These are phyloP conservation scores for Astrothelium macrocarpum DNA, from an alignment of 495 filamentous ascomycete genomes.

Conservation along the genomic window DNA sequence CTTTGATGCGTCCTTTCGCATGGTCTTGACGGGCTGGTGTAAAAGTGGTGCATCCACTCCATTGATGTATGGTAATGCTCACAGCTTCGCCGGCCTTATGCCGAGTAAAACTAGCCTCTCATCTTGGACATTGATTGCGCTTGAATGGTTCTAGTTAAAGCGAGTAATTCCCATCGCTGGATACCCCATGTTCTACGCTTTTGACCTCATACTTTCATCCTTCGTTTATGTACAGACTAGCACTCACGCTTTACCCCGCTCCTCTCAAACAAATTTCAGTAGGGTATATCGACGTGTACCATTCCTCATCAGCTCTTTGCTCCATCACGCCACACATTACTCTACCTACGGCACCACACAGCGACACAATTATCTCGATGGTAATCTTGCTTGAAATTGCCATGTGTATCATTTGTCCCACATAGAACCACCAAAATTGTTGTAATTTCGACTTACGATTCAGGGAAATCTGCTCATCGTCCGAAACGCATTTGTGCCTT, in stretches of 20 bases:
- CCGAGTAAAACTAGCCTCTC: not conserved
- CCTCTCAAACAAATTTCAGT: not conserved
- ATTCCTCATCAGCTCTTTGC: not conserved
- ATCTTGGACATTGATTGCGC: not conserved
- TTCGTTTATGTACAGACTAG: not conserved
- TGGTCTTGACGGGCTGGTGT: not conserved
- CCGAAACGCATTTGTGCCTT: conserved; percentile 85
- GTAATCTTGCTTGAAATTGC: not conserved
- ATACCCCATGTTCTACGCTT: not conserved
- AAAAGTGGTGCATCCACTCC: not conserved
- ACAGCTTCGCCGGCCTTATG: not conserved
- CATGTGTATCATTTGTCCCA: not conserved
- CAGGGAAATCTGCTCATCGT: too few species aligned
- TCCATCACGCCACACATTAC: not conserved
- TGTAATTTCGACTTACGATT: too few species aligned
- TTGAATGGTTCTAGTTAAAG: not conserved
- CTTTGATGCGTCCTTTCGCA: not conserved
- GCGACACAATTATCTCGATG: not conserved
- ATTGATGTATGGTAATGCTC: not conserved
- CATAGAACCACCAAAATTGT: not conserved
- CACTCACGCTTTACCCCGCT: not conserved
- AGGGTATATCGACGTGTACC: not conserved
- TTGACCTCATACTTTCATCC: not conserved
- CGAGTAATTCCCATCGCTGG: not conserved
- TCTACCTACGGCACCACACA: not conserved